Evolutionary conservation across 768 basidiomycete species (phyloP).

Genomic region (Paxillus involutus): DNA sequence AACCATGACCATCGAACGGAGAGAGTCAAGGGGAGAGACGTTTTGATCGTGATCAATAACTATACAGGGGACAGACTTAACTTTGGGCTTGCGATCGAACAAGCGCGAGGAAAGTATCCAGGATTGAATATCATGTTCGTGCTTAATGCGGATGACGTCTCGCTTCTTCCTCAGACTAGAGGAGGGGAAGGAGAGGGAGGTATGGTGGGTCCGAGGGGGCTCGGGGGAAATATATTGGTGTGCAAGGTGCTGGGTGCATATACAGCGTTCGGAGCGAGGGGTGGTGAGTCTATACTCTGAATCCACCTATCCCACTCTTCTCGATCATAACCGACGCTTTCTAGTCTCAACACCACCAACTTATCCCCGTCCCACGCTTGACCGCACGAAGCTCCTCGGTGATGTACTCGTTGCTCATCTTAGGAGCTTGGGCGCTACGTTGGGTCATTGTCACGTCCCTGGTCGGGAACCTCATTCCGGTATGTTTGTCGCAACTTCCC

Average conservation of each 20-base stretch:
- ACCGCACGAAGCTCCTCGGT: constrained; percentile 28
- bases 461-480: constrained; percentile 30
- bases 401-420: constrained; percentile 31
- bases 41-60: constrained; percentile 45
- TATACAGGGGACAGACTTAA: constrained; percentile 59
- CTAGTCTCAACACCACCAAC: background rate
- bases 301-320: constrained; percentile 15
- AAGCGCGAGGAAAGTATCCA: constrained; percentile 39
- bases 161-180: constrained; percentile 32
- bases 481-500: background rate
- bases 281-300: constrained; percentile 24
- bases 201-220: constrained; percentile 49
- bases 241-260: constrained; percentile 57
- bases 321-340: background rate
- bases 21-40: constrained; percentile 7
- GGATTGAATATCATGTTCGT: constrained; percentile 42
- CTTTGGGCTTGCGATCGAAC: constrained; percentile 57
- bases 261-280: constrained; percentile 36
- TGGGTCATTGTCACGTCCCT: constrained; percentile 62
- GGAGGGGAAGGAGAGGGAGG: constrained; percentile 10
- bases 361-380: constrained; percentile 9
- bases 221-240: constrained; percentile 48
- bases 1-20: background rate
- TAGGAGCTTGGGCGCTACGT: constrained; percentile 37
- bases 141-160: constrained; percentile 57